These are phyloP conservation scores for Sarocladium kiliense DNA, from an alignment of 2,329 filamentous ascomycete species.

Conservation along the genomic window DNA sequence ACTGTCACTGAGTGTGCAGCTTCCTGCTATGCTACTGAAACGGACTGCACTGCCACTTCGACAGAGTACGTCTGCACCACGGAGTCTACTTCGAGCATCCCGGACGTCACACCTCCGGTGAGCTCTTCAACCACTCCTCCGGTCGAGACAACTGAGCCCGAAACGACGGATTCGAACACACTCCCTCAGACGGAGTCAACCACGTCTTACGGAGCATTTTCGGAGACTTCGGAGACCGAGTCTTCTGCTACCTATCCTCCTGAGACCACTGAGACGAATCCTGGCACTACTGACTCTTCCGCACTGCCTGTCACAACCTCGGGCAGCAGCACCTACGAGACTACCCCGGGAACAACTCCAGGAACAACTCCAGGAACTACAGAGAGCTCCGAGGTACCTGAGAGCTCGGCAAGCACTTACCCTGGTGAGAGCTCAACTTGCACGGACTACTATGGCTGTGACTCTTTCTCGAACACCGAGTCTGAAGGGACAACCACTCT, in stretches of 20 bases:
- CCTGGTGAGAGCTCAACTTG: not conserved
- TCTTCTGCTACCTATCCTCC: slow-evolving; percentile 1
- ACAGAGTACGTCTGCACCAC: slow-evolving; percentile 9
- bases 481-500: slow-evolving; percentile 1
- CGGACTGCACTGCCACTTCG: slow-evolving; percentile 8
- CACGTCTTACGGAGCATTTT: not conserved
- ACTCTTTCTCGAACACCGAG: not conserved
- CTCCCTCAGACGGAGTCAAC: not conserved
- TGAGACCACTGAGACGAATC: not conserved
- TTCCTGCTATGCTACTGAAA: slow-evolving; percentile 16
- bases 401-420: not conserved
- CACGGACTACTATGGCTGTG: slow-evolving; percentile 8
- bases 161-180: slow-evolving; percentile 2
- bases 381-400: not conserved
- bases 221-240: not conserved
- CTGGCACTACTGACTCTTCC: not conserved
- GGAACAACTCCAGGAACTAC: not conserved
- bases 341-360: not conserved
- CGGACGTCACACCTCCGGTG: not conserved
- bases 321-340: not conserved
- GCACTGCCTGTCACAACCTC: not conserved
- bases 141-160: not conserved
- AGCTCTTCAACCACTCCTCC: slow-evolving; percentile 3
- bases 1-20: slow-evolving; percentile 24
- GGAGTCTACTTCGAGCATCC: not conserved